These are phyloP conservation scores for Daphne laureola DNA, from an alignment of 441 rosid genomes.

Conservation along the genomic window DNA sequence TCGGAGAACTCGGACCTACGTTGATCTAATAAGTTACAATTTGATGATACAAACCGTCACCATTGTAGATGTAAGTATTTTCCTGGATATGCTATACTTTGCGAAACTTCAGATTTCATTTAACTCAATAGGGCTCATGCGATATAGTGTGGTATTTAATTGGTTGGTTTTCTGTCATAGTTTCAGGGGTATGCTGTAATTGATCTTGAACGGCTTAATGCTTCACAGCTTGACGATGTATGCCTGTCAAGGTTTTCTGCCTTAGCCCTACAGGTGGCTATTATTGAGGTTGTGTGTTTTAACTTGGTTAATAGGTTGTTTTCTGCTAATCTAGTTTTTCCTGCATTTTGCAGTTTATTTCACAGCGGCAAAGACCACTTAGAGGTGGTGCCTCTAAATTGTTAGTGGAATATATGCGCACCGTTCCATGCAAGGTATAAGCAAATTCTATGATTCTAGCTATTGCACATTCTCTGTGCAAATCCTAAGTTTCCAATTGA, in stretches of 20 bases:
- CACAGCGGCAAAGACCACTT: conserved; percentile 81
- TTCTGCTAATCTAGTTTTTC: conserved; percentile 19
- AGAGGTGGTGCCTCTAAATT: conserved; percentile 70
- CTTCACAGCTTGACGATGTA: conserved; percentile 44
- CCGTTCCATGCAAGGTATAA: conserved; percentile 74
- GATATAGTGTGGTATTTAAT: conserved; percentile 9
- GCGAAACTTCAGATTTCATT: no score
- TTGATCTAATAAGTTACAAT: conserved; percentile 47
- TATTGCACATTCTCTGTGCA: conserved; percentile 13
- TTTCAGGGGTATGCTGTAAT: conserved; percentile 61
- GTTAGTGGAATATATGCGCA: conserved; percentile 54
- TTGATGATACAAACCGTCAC: conserved; percentile 52
- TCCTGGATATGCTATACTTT: conserved; percentile 6
- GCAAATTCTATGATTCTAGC: conserved; percentile 9
- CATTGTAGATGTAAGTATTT: conserved; percentile 45
- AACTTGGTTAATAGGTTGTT: conserved; percentile 7
- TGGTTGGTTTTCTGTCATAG: no score
- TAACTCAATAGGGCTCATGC: background rate
- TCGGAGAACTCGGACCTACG: conserved; percentile 55
- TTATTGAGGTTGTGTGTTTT: conserved; percentile 8
- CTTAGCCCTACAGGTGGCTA: conserved; percentile 58
- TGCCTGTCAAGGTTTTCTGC: conserved; percentile 66
- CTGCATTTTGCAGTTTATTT: conserved; percentile 51
- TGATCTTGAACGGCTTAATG: conserved; percentile 58
- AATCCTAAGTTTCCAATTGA: conserved; percentile 3